These are phyloP conservation scores for Raffaelea arxii DNA, from an alignment of 2,329 filamentous ascomycete genomes.

Conservation along the genomic window DNA sequence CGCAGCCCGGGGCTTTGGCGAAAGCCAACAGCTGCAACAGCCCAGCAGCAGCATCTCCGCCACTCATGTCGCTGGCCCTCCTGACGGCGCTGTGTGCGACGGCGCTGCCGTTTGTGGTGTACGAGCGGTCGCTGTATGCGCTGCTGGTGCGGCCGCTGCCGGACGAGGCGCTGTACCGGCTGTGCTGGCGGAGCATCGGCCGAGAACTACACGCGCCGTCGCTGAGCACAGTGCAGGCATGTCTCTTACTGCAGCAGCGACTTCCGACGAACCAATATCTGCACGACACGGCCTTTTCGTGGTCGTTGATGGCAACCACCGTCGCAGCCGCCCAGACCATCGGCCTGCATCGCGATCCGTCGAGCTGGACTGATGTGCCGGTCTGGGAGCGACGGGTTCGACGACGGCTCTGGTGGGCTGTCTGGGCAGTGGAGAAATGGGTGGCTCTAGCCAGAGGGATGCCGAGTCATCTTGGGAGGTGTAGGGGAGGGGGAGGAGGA, in stretches of 20 bases:
- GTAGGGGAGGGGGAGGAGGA: neutral
- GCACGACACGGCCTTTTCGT: constrained; percentile 23
- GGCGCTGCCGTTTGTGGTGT: constrained; percentile 31
- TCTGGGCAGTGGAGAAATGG: constrained; percentile 25
- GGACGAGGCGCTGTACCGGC: constrained; percentile 18
- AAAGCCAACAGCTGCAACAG: too few relatives aligned
- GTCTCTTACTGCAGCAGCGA: constrained; percentile 21
- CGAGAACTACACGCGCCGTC: constrained; percentile 23
- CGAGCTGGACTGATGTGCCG: constrained; percentile 20
- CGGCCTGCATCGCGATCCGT: constrained; percentile 20
- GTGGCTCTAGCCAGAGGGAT: constrained; percentile 21
- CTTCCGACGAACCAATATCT: constrained; percentile 22
- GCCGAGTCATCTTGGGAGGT: constrained; percentile 18
- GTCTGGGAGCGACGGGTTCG: constrained; percentile 20
- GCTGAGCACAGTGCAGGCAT: constrained; percentile 22
- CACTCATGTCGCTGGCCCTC: constrained; percentile 25
- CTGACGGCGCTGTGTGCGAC: constrained; percentile 32
- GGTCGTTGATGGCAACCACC: constrained; percentile 21
- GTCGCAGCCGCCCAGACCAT: constrained; percentile 22
- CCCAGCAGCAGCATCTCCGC: too few relatives aligned
- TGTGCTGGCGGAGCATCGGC: constrained; percentile 20
- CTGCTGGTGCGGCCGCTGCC: constrained; percentile 21
- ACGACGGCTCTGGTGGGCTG: constrained; percentile 21
- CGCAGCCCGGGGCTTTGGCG: constrained; percentile 19
- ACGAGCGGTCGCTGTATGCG: constrained; percentile 26